These are phyloP conservation scores for Nicotiana tabacum DNA, from an alignment of 257 asterid genomes.

Conservation along the genomic window DNA sequence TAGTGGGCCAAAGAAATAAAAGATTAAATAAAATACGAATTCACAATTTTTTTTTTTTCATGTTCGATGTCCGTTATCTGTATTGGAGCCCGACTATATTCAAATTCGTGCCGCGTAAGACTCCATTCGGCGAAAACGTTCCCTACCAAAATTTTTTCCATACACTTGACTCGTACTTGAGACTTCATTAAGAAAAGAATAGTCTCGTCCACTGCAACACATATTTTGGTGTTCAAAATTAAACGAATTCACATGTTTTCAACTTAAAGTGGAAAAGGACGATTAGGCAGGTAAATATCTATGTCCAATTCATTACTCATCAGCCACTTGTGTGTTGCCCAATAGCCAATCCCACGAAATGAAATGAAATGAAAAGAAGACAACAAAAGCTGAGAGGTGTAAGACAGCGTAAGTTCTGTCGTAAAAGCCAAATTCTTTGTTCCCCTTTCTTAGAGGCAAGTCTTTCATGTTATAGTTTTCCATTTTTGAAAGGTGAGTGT, in stretches of 20 bases:
- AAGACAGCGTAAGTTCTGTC: neutral
- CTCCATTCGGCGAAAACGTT: too few relatives aligned
- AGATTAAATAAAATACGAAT: too few relatives aligned
- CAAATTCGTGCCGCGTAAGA: too few relatives aligned
- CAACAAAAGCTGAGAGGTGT: neutral
- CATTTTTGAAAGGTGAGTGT: neutral
- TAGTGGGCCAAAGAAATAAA: neutral
- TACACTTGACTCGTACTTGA: too few relatives aligned
- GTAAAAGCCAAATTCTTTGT: neutral
- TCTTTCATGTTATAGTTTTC: neutral
- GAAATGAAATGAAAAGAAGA: neutral
- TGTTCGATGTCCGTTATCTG: too few relatives aligned
- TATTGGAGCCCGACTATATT: too few relatives aligned
- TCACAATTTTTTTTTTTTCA: too few relatives aligned
- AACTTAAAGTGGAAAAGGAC: neutral
- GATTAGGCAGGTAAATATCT: neutral
- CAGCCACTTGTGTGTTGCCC: neutral
- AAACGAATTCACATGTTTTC: too few relatives aligned
- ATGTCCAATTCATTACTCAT: neutral
- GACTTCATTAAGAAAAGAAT: too few relatives aligned
- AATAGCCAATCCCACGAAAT: neutral
- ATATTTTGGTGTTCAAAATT: too few relatives aligned
- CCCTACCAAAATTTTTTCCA: fast-evolving
- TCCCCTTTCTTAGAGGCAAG: neutral
- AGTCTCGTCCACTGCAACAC: too few relatives aligned